Conservation (phyloP, 139 green algal genomes). For the Chlorella vulgaris region DNA sequence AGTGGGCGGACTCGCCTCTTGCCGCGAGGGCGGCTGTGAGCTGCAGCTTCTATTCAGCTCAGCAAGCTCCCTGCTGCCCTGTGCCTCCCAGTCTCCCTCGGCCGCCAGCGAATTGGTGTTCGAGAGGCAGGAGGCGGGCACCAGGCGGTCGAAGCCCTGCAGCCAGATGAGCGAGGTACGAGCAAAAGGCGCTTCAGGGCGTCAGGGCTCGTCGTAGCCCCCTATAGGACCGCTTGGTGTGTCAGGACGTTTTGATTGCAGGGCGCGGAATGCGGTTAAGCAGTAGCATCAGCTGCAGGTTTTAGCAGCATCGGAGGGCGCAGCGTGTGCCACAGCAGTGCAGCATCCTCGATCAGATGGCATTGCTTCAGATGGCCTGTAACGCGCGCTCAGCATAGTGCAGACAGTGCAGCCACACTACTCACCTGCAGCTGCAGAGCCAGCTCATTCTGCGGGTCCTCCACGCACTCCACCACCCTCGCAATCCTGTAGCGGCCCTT, state of each 20-base stretch:
- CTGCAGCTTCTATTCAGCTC: background rate
- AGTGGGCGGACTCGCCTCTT: background rate
- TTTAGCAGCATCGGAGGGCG: too few species aligned
- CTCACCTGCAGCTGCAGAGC: background rate
- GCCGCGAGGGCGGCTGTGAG: background rate
- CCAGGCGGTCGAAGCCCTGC: background rate
- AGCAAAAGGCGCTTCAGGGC: background rate
- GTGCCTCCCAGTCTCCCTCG: background rate
- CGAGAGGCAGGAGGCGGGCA: background rate
- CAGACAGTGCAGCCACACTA: background rate
- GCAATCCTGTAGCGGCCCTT: background rate
- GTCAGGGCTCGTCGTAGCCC: too few species aligned
- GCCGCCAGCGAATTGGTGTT: constrained; percentile 1
- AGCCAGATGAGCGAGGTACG: background rate
- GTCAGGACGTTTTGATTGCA: too few species aligned
- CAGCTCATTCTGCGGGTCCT: background rate
- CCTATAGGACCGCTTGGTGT: too few species aligned
- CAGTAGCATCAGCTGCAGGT: too few species aligned
- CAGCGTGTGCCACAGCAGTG: too few species aligned
- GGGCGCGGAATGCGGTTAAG: too few species aligned
- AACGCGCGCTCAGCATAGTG: too few species aligned
- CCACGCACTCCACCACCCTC: background rate
- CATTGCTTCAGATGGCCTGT: too few species aligned
- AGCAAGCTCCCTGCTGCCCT: background rate
- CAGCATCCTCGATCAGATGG: too few species aligned